phyloP scores from a whole-genome alignment of 2,329 filamentous ascomycete genomes.

The Scedosporium dehoogii region DNA sequence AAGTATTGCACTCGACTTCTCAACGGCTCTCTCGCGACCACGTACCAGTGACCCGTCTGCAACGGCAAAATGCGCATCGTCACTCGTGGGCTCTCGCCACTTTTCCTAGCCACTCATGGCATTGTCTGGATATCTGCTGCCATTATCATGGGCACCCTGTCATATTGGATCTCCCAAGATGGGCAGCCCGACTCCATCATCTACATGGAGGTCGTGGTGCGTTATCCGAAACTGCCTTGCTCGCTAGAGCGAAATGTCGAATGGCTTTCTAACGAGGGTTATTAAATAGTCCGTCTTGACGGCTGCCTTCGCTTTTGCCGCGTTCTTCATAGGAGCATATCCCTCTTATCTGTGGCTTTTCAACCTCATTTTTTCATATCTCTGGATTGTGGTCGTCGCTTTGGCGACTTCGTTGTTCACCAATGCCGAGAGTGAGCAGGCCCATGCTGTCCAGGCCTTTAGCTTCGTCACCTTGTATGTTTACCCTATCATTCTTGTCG shows the following conservation, averaged over 20 bases:
- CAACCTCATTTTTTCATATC: constrained; percentile 25
- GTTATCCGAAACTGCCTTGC: constrained; percentile 2
- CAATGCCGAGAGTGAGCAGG: constrained; percentile 12
- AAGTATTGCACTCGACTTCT: not conserved
- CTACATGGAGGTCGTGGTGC: constrained; percentile 22
- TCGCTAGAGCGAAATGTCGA: no score
- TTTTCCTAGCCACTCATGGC: constrained; percentile 17
- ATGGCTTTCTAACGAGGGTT: no score
- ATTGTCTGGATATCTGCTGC: constrained; percentile 23
- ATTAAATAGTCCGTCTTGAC: constrained; percentile 20
- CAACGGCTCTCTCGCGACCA: not conserved
- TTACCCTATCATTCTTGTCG: no score
- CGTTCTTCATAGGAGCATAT: constrained; percentile 19
- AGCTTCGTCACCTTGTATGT: constrained; percentile 25
- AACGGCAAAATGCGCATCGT: not conserved
- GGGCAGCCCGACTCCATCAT: constrained; percentile 16
- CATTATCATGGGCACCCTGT: constrained; percentile 23
- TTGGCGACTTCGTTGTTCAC: constrained; percentile 20
- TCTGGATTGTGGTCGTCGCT: constrained; percentile 22
- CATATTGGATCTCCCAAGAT: constrained; percentile 17
- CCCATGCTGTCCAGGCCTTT: constrained; percentile 21
- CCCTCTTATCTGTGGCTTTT: constrained; percentile 19
- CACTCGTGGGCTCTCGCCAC: constrained; percentile 12
- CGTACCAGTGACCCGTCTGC: not conserved
- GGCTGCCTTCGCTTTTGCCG: constrained; percentile 11